Base-by-base conservation (phyloP, 441 rosid genomes). In the Eutrema salsugineum region DNA sequence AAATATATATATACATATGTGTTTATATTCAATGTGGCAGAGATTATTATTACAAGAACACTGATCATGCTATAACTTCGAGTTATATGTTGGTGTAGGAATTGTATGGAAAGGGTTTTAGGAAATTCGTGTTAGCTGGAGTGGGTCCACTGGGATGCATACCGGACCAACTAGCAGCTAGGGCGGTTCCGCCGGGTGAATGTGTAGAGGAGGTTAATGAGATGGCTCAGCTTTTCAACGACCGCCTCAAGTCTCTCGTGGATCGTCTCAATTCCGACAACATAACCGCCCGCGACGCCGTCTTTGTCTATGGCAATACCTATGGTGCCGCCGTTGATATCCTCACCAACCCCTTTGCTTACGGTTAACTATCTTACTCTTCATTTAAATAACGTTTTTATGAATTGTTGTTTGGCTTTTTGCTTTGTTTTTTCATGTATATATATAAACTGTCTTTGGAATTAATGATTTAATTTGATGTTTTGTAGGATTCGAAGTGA, bases 61-160 rank as follows among this genome's bases (percentile, higher is more conserved):
- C 22, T 55, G 24, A 22, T 22, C 36, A n/a, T 32, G 69, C 10
- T 28, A 50, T n/a, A 10, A 15, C 44, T 20, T 12, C 3, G 36
- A 47, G 40, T 57, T 61, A 24, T 17, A 38, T 15, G 14, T 24
- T 51, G 30, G 6, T 54, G 49, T 73, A 87, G 91, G 81, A 91
- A 24, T 44, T 93, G 2, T 80, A 89, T 22, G 83, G 78, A 20
- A 64, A 86, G 40, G 97, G 97, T 20, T 77, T 93, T n/a, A 81
- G 96, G 66, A 93, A 88, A 70, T 85, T 93, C 71, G 83, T 85
- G 33, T 8, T 91, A 40, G 84, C 91, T 1, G 94, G 90, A 16
- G 54, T 89, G 0, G 91, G 91, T 19, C 96, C 97, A 1, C 80
- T 93, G 0, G 98, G 98, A 5, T 93, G 98, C 81, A 87, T 87